Conservation (phyloP, 768 basidiomycete genomes). For the Megacollybia marginata region DNA sequence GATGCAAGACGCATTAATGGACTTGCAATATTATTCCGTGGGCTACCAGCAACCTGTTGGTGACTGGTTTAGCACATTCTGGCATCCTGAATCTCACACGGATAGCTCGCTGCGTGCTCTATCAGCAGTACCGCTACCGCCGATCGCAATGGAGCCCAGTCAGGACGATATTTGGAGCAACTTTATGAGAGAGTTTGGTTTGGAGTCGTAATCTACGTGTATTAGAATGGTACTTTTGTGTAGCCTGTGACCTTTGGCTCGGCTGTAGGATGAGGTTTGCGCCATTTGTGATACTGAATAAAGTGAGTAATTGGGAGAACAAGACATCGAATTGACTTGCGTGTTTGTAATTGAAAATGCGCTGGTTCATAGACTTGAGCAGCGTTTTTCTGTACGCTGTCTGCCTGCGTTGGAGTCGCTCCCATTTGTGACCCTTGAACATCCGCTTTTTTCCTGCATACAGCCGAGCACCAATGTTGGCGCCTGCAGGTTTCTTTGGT, state of each 20-base stretch:
- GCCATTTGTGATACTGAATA: conserved; percentile 1
- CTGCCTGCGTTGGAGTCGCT: conserved; percentile 46
- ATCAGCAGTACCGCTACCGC: no score
- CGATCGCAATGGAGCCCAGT: conserved; percentile 13
- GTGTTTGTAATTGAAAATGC: conserved; percentile 58
- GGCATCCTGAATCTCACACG: no score
- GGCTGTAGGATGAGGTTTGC: neutral
- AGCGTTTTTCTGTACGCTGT: conserved; percentile 43
- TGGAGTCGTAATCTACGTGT: neutral
- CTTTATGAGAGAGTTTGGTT: conserved; percentile 24
- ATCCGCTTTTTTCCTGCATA: conserved; percentile 75
- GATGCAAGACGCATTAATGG: no score
- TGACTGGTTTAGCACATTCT: no score
- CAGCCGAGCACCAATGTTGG: conserved; percentile 52
- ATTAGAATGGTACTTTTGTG: conserved; percentile 2
- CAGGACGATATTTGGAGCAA: conserved; percentile 33
- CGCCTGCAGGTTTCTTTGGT: conserved; percentile 36
- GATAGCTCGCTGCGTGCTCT: no score
- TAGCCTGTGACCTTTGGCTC: neutral
- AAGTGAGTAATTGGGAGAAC: neutral
- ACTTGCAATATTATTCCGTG: no score
- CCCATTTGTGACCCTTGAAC: conserved; percentile 94
- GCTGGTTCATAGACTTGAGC: conserved; percentile 63
- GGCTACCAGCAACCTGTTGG: no score
- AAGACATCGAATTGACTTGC: conserved; percentile 29